Percentiles rank a stretch among this genome's conserved stretches.
Evolutionary conservation across 495 filamentous ascomycete genomes (phyloP).

Genomic region (Chaetomium tenue): DNA sequence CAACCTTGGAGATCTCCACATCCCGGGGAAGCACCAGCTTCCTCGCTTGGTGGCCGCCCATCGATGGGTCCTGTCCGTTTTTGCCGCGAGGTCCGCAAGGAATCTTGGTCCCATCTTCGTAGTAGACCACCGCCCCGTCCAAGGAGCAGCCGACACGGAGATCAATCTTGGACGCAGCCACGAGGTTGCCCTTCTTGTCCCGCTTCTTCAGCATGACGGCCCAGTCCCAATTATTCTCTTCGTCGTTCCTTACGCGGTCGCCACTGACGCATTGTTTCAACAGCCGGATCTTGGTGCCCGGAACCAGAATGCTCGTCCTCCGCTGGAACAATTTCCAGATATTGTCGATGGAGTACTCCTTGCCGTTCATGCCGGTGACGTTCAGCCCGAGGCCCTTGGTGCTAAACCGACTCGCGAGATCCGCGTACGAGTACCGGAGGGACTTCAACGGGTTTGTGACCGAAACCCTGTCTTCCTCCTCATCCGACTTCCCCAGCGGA

Average conservation of each 20-base stretch:
- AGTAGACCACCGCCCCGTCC: slow-evolving; percentile 43
- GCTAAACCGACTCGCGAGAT: slow-evolving; percentile 17
- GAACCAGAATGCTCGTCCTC: slow-evolving; percentile 21
- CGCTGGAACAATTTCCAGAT: slow-evolving; percentile 23
- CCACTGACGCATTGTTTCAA: slow-evolving; percentile 25
- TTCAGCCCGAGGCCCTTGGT: slow-evolving; percentile 22
- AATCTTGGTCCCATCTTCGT: slow-evolving; percentile 34
- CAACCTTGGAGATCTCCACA: slow-evolving; percentile 36
- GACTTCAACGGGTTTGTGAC: slow-evolving; percentile 18
- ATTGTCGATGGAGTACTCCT: not conserved
- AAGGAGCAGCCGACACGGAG: slow-evolving; percentile 39
- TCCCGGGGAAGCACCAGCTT: slow-evolving; percentile 32
- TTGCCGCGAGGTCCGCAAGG: slow-evolving; percentile 34
- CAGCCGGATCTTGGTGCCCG: slow-evolving; percentile 30
- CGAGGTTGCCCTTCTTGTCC: slow-evolving; percentile 28
- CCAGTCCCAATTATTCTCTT: slow-evolving; percentile 24
- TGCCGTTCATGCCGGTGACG: slow-evolving; percentile 25
- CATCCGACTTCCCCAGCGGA: not conserved
- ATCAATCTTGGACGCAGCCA: slow-evolving; percentile 37
- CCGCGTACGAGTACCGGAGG: not conserved
- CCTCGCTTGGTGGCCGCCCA: slow-evolving; percentile 38
- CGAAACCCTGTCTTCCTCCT: not conserved
- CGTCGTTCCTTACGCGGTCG: not conserved
- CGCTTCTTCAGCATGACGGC: slow-evolving; percentile 35
- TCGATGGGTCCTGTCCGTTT: slow-evolving; percentile 7